Evolutionary conservation across 352 stramenopile genomes (phyloP).

Genomic region (Nothophytophthora sp.): DNA sequence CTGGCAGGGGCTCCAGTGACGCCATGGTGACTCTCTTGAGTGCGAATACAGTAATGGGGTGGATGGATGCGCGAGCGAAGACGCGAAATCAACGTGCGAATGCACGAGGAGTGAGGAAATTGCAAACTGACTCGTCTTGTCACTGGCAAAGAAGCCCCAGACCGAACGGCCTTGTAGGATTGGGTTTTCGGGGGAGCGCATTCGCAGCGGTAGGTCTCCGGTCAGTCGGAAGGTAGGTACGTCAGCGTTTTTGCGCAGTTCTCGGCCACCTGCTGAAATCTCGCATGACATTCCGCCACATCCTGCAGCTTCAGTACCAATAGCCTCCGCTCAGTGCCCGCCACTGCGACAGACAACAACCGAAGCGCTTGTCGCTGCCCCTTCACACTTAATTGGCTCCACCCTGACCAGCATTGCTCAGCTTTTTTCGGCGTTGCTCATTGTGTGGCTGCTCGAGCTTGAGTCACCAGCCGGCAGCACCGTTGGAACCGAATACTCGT

Average conservation of each 20-base stretch:
- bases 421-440: neutral
- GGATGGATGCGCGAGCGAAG: neutral
- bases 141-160: no score
- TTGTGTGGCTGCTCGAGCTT: neutral
- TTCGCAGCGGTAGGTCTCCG: no score
- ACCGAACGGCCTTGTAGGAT: no score
- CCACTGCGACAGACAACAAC: no score
- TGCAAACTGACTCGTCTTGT: conserved; percentile 37
- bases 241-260: conserved; percentile 10
- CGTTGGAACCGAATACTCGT: neutral
- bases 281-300: conserved; percentile 27
- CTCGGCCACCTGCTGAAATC: conserved; percentile 11
- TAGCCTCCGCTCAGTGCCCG: no score
- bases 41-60: neutral
- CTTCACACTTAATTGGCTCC: no score
- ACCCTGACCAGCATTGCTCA: no score
- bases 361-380: no score
- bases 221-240: no score
- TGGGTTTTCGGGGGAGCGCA: no score
- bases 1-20: conserved; percentile 36
- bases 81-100: conserved; percentile 24
- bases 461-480: neutral
- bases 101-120: conserved; percentile 26
- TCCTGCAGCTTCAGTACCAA: no score
- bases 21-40: conserved; percentile 8